Conservation (phyloP, 768 basidiomycete genomes). For the Amanita molliuscula region DNA sequence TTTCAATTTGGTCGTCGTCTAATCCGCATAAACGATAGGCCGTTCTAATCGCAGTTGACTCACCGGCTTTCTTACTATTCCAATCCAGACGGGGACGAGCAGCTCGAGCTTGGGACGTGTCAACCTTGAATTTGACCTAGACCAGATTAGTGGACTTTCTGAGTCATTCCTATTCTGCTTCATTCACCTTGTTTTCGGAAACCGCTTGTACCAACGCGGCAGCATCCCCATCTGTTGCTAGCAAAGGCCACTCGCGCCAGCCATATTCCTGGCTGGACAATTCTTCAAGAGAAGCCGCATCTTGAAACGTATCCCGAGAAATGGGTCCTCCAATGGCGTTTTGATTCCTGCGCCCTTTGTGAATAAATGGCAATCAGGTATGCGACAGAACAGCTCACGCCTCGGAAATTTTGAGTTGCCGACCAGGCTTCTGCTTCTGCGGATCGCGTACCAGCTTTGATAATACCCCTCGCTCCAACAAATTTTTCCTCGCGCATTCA, state of each 20-base stretch:
- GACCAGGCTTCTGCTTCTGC: constrained; percentile 55
- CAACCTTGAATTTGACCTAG: constrained; percentile 66
- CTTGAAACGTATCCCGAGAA: constrained; percentile 55
- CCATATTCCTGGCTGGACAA: constrained; percentile 35
- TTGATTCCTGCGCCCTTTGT: constrained; percentile 41
- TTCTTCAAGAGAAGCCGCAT: constrained; percentile 57
- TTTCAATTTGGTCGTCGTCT: constrained; percentile 87
- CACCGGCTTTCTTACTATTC: constrained; percentile 87
- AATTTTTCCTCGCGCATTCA: constrained; percentile 42
- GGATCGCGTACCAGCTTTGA: constrained; percentile 58
- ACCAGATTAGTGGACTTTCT: background rate
- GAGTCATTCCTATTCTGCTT: constrained; percentile 2
- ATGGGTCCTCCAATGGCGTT: constrained; percentile 57
- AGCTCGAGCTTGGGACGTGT: constrained; percentile 48
- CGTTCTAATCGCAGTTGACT: constrained; percentile 9
- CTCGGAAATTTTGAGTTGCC: constrained; percentile 71
- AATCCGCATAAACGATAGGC: background rate
- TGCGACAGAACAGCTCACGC: constrained; percentile 23
- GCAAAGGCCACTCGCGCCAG: constrained; percentile 72
- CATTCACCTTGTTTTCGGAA: constrained; percentile 63
- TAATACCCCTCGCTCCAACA: constrained; percentile 56
- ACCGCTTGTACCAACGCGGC: constrained; percentile 70
- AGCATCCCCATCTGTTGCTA: constrained; percentile 73
- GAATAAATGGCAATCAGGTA: background rate
- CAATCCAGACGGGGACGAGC: constrained; percentile 56